Evolutionary conservation across 2,329 filamentous ascomycete species (phyloP).

Genomic region (Tolypocladium tundrense): DNA sequence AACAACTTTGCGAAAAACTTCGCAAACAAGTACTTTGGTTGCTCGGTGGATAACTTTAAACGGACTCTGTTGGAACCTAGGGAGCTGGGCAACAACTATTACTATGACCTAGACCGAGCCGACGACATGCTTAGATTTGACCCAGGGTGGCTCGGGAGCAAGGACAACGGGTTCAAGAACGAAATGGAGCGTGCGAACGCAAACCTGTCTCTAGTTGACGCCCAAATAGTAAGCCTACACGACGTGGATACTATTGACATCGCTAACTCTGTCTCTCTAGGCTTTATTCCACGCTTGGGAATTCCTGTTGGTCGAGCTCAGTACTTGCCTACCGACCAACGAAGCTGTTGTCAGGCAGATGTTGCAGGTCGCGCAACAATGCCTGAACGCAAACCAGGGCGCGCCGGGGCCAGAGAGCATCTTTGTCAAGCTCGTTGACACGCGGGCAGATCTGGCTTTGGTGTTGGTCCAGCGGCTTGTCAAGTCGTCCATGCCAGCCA

Average conservation of each 20-base stretch:
- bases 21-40: constrained; percentile 62
- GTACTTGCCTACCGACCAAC: constrained; percentile 46
- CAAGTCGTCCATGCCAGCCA: constrained; percentile 38
- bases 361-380: constrained; percentile 64
- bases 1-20: constrained; percentile 80
- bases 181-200: constrained; percentile 83
- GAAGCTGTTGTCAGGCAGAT: constrained; percentile 56
- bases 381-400: constrained; percentile 66
- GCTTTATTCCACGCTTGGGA: constrained; percentile 84
- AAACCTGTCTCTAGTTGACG: constrained; percentile 85
- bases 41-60: constrained; percentile 70
- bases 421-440: constrained; percentile 68
- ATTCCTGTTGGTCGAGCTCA: constrained; percentile 74
- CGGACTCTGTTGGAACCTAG: constrained; percentile 56
- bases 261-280: constrained; percentile 29
- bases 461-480: constrained; percentile 73
- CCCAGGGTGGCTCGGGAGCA: constrained; percentile 61
- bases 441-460: constrained; percentile 71
- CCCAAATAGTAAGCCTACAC: constrained; percentile 56
- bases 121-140: constrained; percentile 68
- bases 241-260: neutral
- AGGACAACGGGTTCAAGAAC: constrained; percentile 62
- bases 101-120: constrained; percentile 71
- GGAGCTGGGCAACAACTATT: constrained; percentile 66
- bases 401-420: constrained; percentile 65